Evolutionary conservation across 169 alveolate genomes (phyloP).

Genomic region (Babesia bovis): DNA sequence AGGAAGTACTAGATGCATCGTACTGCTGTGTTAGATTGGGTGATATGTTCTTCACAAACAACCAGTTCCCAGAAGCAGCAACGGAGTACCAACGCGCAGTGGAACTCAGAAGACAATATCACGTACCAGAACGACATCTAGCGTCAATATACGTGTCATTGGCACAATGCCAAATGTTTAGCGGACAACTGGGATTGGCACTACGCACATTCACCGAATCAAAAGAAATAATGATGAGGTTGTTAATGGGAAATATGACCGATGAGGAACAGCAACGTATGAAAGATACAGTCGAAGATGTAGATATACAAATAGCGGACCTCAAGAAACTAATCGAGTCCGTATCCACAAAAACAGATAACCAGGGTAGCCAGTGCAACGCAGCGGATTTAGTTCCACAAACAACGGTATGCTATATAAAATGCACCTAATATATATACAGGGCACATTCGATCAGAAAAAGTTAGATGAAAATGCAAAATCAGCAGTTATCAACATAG

Average conservation of each 20-base stretch:
- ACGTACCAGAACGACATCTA: constrained; percentile 29
- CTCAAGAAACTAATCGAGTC: constrained; percentile 44
- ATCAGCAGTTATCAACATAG: constrained; percentile 11
- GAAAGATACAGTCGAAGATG: constrained; percentile 59
- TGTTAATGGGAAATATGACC: constrained; percentile 18
- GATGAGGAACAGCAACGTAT: constrained; percentile 21
- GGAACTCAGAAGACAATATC: constrained; percentile 46
- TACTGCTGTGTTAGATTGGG: constrained; percentile 65
- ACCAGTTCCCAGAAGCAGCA: constrained; percentile 63
- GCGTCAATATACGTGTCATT: constrained; percentile 63
- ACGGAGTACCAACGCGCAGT: constrained; percentile 57
- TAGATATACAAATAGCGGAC: constrained; percentile 51
- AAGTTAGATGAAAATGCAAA: constrained; percentile 30
- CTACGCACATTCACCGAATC: constrained; percentile 29
- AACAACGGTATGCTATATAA: constrained; percentile 39
- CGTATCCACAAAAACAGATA: not conserved
- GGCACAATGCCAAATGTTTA: constrained; percentile 65
- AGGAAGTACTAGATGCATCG: constrained; percentile 62
- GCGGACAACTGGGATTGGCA: constrained; percentile 42
- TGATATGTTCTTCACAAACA: constrained; percentile 58
- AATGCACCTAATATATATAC: not conserved
- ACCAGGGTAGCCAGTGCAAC: constrained; percentile 62
- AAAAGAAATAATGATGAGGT: constrained; percentile 26
- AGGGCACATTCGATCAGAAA: constrained; percentile 57
- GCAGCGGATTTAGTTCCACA: constrained; percentile 61